A percentile compares a stretch with the other conserved stretches of the same genome.
These are phyloP conservation scores for Mucuna pruriens DNA, from an alignment of 306 rosid species.

Conservation along the genomic window DNA sequence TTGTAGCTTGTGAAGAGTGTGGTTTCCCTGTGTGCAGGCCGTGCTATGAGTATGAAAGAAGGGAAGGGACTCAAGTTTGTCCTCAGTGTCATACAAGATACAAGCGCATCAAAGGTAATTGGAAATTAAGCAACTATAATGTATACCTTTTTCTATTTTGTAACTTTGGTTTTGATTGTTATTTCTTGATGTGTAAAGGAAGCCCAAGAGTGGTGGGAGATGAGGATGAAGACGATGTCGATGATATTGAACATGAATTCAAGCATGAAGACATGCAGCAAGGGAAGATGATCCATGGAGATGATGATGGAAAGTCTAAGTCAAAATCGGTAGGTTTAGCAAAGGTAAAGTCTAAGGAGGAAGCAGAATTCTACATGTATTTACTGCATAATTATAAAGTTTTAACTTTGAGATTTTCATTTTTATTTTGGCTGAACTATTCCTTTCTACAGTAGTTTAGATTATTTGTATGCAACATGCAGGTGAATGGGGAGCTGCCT, in stretches of 20 bases:
- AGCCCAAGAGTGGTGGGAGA: slow-evolving; percentile 97
- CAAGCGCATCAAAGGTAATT: slow-evolving; percentile 90
- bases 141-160: neutral
- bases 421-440: slow-evolving; percentile 1
- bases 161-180: slow-evolving; percentile 5
- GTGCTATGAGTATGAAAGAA: slow-evolving; percentile 95
- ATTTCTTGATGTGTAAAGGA: slow-evolving; percentile 52
- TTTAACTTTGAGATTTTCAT: neutral
- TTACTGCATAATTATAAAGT: neutral
- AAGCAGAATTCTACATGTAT: neutral
- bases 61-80: slow-evolving; percentile 93
- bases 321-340: slow-evolving; percentile 42
- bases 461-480: slow-evolving; percentile 42
- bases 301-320: slow-evolving; percentile 56
- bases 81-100: slow-evolving; percentile 96
- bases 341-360: slow-evolving; percentile 9
- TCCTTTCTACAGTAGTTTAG: neutral
- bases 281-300: slow-evolving; percentile 69
- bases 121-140: neutral
- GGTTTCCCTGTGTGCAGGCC: slow-evolving; percentile 98
- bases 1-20: slow-evolving; percentile 97
- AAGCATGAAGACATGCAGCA: slow-evolving; percentile 69
- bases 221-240: slow-evolving; percentile 92
- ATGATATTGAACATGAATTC: slow-evolving; percentile 95
- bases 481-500: slow-evolving; percentile 75